These are phyloP conservation scores for Boletus pseudopeckii DNA, from an alignment of 768 basidiomycete genomes.

Conservation along the genomic window DNA sequence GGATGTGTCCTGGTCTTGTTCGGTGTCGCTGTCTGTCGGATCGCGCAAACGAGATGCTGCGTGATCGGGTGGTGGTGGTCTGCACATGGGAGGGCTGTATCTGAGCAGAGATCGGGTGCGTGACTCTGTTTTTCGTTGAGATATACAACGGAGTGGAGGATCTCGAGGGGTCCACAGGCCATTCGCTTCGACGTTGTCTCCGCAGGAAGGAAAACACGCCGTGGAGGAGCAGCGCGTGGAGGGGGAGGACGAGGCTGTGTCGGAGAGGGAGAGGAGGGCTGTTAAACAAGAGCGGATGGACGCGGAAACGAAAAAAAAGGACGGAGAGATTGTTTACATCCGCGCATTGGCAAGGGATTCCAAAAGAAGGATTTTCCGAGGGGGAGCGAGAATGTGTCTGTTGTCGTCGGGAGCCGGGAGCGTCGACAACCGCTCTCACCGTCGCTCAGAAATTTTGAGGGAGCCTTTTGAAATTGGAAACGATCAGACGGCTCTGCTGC, in stretches of 20 bases:
- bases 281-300: conserved; percentile 15
- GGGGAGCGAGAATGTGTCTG: conserved; percentile 16
- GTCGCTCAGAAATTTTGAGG: conserved; percentile 23
- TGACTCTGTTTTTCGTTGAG: conserved; percentile 13
- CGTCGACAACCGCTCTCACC: conserved; percentile 21
- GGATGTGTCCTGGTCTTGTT: conserved; percentile 46
- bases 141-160: conserved; percentile 16
- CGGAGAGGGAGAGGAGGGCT: neutral
- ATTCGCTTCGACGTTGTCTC: conserved; percentile 20
- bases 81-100: conserved; percentile 24
- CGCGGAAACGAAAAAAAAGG: conserved; percentile 31
- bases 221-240: conserved; percentile 9
- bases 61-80: conserved; percentile 19
- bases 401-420: conserved; percentile 27
- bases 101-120: conserved; percentile 15
- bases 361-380: conserved; percentile 18
- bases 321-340: conserved; percentile 28
- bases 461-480: conserved; percentile 25
- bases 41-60: conserved; percentile 15
- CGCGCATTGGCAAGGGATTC: conserved; percentile 25
- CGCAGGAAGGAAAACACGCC: conserved; percentile 2
- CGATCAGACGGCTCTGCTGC: conserved; percentile 9
- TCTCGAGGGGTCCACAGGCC: conserved; percentile 18
- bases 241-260: conserved; percentile 2
- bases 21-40: conserved; percentile 40